Conservation (phyloP, 257 asterid species). For the Eustoma russellianum region DNA sequence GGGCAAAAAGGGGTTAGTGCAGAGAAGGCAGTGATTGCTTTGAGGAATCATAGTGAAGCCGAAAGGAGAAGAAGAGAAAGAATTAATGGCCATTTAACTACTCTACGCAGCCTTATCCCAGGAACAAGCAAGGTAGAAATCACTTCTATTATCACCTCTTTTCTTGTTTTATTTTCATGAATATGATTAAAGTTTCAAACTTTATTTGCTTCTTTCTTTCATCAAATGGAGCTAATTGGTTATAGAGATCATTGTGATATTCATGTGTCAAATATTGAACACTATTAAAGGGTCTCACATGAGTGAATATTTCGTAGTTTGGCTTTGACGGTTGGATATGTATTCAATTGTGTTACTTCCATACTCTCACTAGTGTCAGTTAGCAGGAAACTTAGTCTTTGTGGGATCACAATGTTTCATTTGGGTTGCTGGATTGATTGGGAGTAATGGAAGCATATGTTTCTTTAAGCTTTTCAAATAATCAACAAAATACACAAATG, state of each 20-base stretch:
- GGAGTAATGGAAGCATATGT: neutral
- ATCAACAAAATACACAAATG: too few relatives aligned
- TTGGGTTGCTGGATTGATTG: neutral
- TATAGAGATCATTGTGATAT: neutral
- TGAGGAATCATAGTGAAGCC: slow-evolving; percentile 79
- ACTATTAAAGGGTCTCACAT: too few relatives aligned
- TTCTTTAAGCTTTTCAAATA: too few relatives aligned
- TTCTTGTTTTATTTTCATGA: neutral
- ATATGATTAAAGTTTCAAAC: slow-evolving; percentile 1
- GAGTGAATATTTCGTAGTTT: too few relatives aligned
- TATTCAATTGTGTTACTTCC: too few relatives aligned
- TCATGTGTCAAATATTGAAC: neutral
- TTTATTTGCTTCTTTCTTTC: neutral
- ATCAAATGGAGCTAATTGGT: neutral
- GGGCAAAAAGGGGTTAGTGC: slow-evolving; percentile 35
- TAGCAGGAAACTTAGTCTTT: too few relatives aligned
- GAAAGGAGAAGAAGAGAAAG: slow-evolving; percentile 77
- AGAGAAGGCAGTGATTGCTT: slow-evolving; percentile 67
- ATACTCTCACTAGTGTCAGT: too few relatives aligned
- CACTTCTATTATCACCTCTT: neutral
- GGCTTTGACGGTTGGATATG: too few relatives aligned
- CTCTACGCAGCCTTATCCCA: slow-evolving; percentile 60
- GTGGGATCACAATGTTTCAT: neutral
- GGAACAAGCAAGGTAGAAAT: slow-evolving; percentile 55
- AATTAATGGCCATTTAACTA: slow-evolving; percentile 64